Conservation (phyloP, 306 rosid genomes). For the Rosa chinensis region DNA sequence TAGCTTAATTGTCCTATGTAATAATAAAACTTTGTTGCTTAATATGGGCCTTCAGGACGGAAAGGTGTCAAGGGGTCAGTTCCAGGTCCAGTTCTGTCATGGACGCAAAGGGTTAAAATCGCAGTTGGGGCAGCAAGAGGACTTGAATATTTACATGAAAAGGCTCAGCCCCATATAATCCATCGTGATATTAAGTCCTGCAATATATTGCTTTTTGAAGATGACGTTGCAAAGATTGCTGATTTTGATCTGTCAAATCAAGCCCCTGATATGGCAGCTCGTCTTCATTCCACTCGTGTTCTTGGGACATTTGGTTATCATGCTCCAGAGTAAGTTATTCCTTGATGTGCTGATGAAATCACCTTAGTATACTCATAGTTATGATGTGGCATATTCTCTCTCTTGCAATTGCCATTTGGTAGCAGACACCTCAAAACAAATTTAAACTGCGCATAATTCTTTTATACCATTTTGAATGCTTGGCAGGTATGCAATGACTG, state of each 20-base stretch:
- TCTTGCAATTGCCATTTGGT: neutral
- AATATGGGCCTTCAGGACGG: constrained; percentile 46
- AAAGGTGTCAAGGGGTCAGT: constrained; percentile 73
- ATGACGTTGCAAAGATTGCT: constrained; percentile 70
- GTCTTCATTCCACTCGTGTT: constrained; percentile 91
- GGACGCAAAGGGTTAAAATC: constrained; percentile 79
- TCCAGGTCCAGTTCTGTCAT: constrained; percentile 69
- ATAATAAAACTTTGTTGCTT: constrained; percentile 4
- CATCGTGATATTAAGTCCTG: constrained; percentile 88
- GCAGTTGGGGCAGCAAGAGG: constrained; percentile 83
- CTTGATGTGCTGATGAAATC: constrained; percentile 4
- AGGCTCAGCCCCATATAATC: constrained; percentile 62
- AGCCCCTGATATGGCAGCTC: constrained; percentile 80
- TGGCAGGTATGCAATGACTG: constrained; percentile 81
- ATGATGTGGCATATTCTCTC: neutral
- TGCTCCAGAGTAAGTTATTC: constrained; percentile 80
- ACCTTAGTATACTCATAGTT: neutral
- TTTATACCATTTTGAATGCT: constrained; percentile 20
- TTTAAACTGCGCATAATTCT: neutral
- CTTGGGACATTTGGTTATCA: constrained; percentile 89
- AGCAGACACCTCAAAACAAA: neutral
- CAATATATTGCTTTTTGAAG: constrained; percentile 69
- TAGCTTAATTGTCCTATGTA: neutral
- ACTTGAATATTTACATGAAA: constrained; percentile 76
- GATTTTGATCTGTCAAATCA: constrained; percentile 83